Conservation (phyloP, 2,329 filamentous ascomycete species). For the Hypoxylon sp. region DNA sequence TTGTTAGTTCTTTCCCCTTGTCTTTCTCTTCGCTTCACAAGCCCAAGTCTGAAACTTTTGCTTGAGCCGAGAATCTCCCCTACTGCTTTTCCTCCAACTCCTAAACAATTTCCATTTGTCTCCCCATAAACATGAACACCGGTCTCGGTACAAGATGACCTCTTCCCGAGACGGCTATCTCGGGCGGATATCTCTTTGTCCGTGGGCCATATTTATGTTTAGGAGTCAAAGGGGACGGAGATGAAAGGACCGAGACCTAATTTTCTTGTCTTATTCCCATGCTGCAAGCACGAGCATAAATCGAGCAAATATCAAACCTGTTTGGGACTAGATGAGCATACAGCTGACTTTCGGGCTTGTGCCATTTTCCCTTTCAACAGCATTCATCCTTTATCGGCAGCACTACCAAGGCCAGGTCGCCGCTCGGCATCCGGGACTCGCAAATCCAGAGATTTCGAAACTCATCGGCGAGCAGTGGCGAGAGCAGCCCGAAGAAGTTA, state of each 20-base stretch:
- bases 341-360: constrained; percentile 23
- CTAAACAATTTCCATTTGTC: constrained; percentile 25
- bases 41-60: constrained; percentile 13
- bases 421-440: constrained; percentile 85
- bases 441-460: constrained; percentile 97
- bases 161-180: constrained; percentile 49
- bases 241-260: constrained; percentile 49
- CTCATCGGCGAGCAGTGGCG: constrained; percentile 97
- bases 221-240: constrained; percentile 40
- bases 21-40: constrained; percentile 28
- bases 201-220: constrained; percentile 39
- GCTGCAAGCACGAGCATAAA: constrained; percentile 30
- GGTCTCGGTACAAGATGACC: constrained; percentile 35
- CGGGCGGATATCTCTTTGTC: constrained; percentile 50
- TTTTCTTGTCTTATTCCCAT: constrained; percentile 46
- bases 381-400: constrained; percentile 97
- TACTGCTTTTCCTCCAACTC: constrained; percentile 37
- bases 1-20: constrained; percentile 26
- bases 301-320: constrained; percentile 25
- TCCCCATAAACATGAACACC: constrained; percentile 15
- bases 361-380: constrained; percentile 62
- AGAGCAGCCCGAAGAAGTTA: constrained; percentile 78
- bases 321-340: constrained; percentile 12
- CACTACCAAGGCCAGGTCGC: constrained; percentile 89
- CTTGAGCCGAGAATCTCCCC: constrained; percentile 23